A percentile compares a stretch with the other conserved stretches of the same genome.
Evolutionary conservation across 2,329 filamentous ascomycete species (phyloP).

Genomic region (Fusarium tupiense): DNA sequence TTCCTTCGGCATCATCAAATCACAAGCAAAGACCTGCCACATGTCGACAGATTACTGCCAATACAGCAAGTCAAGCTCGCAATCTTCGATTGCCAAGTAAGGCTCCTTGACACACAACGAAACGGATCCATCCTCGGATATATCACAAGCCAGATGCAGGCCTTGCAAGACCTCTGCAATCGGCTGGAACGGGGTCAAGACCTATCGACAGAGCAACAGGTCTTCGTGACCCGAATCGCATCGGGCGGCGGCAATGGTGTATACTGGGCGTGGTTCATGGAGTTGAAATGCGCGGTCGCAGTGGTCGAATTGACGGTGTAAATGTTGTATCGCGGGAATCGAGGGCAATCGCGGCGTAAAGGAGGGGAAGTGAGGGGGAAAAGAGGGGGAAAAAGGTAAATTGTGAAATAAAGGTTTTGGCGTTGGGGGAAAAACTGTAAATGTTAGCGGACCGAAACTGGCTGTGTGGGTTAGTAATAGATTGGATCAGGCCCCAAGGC

Average conservation of each 20-base stretch:
- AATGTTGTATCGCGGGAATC: background rate
- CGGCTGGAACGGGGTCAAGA: background rate
- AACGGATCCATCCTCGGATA: no score
- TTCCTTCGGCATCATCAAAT: no score
- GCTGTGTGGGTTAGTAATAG: background rate
- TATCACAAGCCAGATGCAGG: no score
- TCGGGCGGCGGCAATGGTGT: background rate
- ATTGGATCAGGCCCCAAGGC: background rate
- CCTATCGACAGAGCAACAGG: accelerated
- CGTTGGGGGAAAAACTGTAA: background rate
- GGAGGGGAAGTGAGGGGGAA: background rate
- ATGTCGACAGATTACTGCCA: no score
- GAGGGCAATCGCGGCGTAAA: background rate
- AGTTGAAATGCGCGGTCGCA: background rate
- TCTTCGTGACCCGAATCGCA: background rate
- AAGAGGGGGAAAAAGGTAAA: background rate
- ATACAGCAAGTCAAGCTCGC: no score
- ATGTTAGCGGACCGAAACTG: background rate
- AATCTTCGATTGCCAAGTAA: no score
- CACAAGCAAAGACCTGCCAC: no score
- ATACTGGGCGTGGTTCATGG: background rate
- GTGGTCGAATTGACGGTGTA: accelerated
- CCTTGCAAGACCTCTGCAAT: no score
- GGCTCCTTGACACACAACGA: no score
- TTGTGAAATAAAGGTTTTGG: background rate